These are phyloP conservation scores for Tylopilus sp. DNA, from an alignment of 1,284 basidiomycete genomes.

Conservation along the genomic window DNA sequence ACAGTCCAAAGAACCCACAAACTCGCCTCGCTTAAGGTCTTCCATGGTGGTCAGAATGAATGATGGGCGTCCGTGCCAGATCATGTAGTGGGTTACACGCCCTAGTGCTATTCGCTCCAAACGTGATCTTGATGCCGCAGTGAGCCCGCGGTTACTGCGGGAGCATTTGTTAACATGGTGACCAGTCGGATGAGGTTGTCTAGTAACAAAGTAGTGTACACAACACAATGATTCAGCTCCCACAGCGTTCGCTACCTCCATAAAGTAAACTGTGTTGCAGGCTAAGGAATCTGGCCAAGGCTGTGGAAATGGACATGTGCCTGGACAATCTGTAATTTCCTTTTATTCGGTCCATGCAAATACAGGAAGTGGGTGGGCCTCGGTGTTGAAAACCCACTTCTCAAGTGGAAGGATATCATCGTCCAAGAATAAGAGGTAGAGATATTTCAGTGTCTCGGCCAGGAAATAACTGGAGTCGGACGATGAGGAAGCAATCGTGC, in stretches of 20 bases:
- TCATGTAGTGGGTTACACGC: conserved; percentile 13
- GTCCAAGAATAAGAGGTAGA: conserved; percentile 60
- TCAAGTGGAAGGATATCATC: conserved; percentile 61
- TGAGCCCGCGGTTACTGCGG: not conserved
- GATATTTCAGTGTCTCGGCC: conserved; percentile 71
- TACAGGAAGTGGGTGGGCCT: conserved; percentile 77
- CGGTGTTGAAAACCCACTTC: conserved; percentile 83
- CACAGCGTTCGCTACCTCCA: not conserved
- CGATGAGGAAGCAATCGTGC: not conserved
- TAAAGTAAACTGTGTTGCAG: too few species aligned
- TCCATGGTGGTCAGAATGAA: conserved; percentile 31
- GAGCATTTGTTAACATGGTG: not conserved
- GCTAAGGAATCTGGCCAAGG: not conserved
- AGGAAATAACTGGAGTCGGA: conserved; percentile 53
- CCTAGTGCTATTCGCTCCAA: too few species aligned
- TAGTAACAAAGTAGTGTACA: not conserved
- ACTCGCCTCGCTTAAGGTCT: conserved; percentile 60
- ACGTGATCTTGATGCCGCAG: not conserved
- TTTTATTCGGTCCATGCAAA: conserved; percentile 60
- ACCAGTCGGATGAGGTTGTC: not conserved
- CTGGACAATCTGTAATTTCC: conserved; percentile 30
- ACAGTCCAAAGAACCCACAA: conserved; percentile 88
- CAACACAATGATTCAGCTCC: too few species aligned
- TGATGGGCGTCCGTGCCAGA: not conserved
- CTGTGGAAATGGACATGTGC: not conserved